phyloP scores from a whole-genome alignment of 129 eudicot species.

The Kitagawia praeruptora region DNA sequence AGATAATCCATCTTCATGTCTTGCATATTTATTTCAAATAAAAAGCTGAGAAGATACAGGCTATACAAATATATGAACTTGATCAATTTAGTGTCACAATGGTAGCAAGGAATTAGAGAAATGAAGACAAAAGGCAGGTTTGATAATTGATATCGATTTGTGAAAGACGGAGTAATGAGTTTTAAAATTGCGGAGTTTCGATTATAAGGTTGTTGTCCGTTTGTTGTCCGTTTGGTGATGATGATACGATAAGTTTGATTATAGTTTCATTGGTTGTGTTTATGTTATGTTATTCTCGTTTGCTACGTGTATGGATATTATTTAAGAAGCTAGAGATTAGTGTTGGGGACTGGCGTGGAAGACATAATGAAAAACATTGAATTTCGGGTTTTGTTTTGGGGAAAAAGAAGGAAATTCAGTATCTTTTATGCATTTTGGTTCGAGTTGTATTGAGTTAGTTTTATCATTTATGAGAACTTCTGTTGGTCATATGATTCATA shows the following conservation, averaged over 20 bases:
- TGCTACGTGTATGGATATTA: neutral
- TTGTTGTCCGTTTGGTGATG: too few relatives aligned
- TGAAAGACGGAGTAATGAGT: neutral
- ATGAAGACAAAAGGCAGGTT: too few relatives aligned
- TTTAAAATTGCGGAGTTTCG: neutral
- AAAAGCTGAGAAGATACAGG: too few relatives aligned
- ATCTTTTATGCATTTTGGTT: neutral
- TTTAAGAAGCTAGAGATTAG: neutral
- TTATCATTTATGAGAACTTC: neutral
- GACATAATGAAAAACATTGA: neutral
- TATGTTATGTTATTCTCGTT: neutral
- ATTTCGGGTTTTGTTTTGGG: neutral
- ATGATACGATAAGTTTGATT: neutral
- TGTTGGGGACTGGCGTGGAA: neutral
- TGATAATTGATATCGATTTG: neutral
- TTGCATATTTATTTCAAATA: too few relatives aligned
- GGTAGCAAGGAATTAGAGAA: too few relatives aligned
- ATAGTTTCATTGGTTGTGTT: neutral
- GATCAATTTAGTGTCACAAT: too few relatives aligned
- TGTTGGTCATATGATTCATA: neutral
- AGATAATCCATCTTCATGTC: too few relatives aligned
- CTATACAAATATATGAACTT: too few relatives aligned
- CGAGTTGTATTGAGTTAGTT: neutral
- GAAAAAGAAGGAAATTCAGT: neutral
- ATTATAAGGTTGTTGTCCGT: neutral